Percentiles rank a stretch among this genome's conserved stretches.
phyloP scores from a whole-genome alignment of 108 stramenopile genomes.

The Craspedostauros australis region DNA sequence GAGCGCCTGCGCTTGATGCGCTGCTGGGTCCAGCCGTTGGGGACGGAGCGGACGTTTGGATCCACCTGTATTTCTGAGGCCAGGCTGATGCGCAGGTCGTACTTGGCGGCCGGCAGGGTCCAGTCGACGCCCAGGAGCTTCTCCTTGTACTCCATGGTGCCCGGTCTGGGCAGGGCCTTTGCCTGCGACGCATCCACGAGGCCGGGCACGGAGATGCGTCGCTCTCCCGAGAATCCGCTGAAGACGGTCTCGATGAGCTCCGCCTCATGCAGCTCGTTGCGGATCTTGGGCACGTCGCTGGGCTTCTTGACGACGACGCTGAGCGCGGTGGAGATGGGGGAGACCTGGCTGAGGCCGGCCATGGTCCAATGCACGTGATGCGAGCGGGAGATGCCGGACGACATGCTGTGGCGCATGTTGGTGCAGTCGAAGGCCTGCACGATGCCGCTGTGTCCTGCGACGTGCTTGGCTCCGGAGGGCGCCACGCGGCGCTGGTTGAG shows the following conservation, averaged over 20 bases:
- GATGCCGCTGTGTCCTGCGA: slow-evolving; percentile 33
- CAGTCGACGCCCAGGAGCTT: slow-evolving; percentile 57
- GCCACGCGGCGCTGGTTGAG: slow-evolving; percentile 62
- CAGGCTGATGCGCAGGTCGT: slow-evolving; percentile 65
- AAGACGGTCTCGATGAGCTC: slow-evolving; percentile 72
- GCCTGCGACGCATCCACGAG: slow-evolving; percentile 21
- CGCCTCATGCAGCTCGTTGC: slow-evolving; percentile 48
- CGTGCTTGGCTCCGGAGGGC: slow-evolving; percentile 54
- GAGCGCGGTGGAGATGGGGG: slow-evolving; percentile 59
- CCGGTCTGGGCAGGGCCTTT: slow-evolving; percentile 24
- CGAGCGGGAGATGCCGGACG: slow-evolving; percentile 59
- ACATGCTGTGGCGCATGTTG: slow-evolving; percentile 33
- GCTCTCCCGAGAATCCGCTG: slow-evolving; percentile 54
- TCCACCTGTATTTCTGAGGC: slow-evolving; percentile 63
- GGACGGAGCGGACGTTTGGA: slow-evolving; percentile 23
- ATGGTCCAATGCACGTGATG: slow-evolving; percentile 72
- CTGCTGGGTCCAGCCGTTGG: slow-evolving; percentile 50
- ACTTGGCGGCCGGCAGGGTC: slow-evolving; percentile 66
- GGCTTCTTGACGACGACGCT: slow-evolving; percentile 25
- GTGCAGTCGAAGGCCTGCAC: slow-evolving; percentile 58
- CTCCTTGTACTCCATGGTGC: slow-evolving; percentile 77
- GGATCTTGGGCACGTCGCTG: slow-evolving; percentile 26
- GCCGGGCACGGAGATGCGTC: slow-evolving; percentile 52
- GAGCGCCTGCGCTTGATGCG: slow-evolving; percentile 78
- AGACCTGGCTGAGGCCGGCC: slow-evolving; percentile 42